A percentile compares a stretch with the other conserved stretches of the same genome.
These are phyloP conservation scores for Cicer arietinum DNA, from an alignment of 306 rosid species.

Conservation along the genomic window DNA sequence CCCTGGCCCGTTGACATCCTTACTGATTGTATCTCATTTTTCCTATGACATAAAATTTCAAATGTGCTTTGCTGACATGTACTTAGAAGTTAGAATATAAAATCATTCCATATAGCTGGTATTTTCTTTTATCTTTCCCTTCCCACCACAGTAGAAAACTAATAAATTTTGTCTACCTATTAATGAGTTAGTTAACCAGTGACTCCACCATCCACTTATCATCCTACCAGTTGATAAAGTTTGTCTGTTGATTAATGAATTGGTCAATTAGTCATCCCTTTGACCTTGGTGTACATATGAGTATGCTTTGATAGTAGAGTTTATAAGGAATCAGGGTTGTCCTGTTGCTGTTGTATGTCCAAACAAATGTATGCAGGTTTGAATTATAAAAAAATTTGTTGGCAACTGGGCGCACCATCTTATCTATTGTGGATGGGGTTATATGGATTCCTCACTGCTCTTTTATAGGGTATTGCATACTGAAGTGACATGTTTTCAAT, in stretches of 20 bases:
- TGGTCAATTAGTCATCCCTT: not conserved
- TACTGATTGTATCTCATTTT: slow-evolving; percentile 9
- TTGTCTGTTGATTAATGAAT: slow-evolving; percentile 14
- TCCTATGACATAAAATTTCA: slow-evolving; percentile 12
- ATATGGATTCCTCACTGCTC: slow-evolving; percentile 1
- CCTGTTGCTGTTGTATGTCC: slow-evolving; percentile 10
- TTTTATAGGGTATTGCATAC: slow-evolving; percentile 8
- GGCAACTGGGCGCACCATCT: slow-evolving; percentile 15
- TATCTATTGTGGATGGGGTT: not conserved
- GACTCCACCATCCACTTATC: not conserved
- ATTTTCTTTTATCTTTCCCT: slow-evolving; percentile 3
- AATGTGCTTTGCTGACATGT: slow-evolving; percentile 22
- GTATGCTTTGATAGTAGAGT: slow-evolving; percentile 25
- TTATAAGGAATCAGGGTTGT: slow-evolving; percentile 22
- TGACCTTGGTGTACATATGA: slow-evolving; percentile 16
- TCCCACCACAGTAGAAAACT: slow-evolving; percentile 8
- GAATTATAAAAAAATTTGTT: slow-evolving; percentile 20
- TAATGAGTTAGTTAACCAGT: slow-evolving; percentile 4
- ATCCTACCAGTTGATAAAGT: not conserved
- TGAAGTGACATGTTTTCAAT: slow-evolving; percentile 15
- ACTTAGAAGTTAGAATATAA: slow-evolving; percentile 27
- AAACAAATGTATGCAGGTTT: slow-evolving; percentile 11
- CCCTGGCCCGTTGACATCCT: no score
- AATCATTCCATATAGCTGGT: slow-evolving; percentile 11
- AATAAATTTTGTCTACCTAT: not conserved